A percentile compares a stretch with the other conserved stretches of the same genome.
phyloP scores from a whole-genome alignment of 2,329 filamentous ascomycete species.

The Emergomyces africanus region DNA sequence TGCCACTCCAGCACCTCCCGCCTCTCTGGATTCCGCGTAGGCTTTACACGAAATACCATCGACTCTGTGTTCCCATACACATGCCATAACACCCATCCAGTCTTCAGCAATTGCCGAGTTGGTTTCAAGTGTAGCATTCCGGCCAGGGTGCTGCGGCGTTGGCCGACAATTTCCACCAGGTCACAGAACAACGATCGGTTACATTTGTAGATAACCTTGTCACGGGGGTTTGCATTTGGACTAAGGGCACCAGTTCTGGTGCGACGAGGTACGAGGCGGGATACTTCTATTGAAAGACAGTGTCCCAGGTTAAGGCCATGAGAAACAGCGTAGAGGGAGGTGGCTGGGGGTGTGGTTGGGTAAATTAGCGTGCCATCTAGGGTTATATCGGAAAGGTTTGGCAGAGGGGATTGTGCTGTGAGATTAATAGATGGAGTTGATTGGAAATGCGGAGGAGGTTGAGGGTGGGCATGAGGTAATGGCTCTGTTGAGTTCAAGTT shows the following conservation, averaged over 20 bases:
- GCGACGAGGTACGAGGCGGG: slow-evolving; percentile 6
- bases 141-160: slow-evolving; percentile 8
- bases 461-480: neutral
- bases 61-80: neutral
- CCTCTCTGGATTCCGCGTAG: slow-evolving; percentile 5
- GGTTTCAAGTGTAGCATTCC: slow-evolving; percentile 4
- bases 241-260: neutral
- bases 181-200: slow-evolving; percentile 5
- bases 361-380: slow-evolving; percentile 9
- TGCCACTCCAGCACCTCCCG: slow-evolving; percentile 8
- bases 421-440: neutral
- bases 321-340: slow-evolving; percentile 9
- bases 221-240: slow-evolving; percentile 1
- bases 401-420: neutral
- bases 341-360: slow-evolving; percentile 6
- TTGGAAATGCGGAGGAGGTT: neutral
- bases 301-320: slow-evolving; percentile 9
- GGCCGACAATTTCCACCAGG: slow-evolving; percentile 10
- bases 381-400: slow-evolving; percentile 6
- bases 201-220: slow-evolving; percentile 11
- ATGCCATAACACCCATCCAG: slow-evolving; percentile 10
- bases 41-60: slow-evolving; percentile 8
- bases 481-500: neutral
- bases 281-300: slow-evolving; percentile 6
- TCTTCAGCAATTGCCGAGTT: slow-evolving; percentile 4